A percentile compares a stretch with the other conserved stretches of the same genome.
Conservation (phyloP, 768 basidiomycete species). For the Cubamyces sp. region DNA sequence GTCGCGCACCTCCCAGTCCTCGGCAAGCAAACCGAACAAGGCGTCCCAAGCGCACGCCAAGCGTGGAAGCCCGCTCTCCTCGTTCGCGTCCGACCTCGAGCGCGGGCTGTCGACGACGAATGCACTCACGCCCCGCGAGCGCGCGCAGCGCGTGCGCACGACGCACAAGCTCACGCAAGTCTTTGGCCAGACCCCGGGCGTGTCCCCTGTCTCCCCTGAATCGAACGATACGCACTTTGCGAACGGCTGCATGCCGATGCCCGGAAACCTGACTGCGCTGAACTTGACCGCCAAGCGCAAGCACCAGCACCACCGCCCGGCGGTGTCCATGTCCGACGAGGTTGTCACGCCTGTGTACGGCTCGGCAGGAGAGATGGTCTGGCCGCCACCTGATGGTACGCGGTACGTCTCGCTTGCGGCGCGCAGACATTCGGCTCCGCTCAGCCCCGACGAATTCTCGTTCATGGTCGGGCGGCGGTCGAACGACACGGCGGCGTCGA, state of each 20-base stretch:
- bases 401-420: conserved; percentile 34
- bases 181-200: conserved; percentile 67
- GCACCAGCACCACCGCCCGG: conserved; percentile 31
- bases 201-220: conserved; percentile 6
- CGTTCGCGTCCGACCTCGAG: conserved; percentile 17
- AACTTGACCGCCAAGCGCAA: conserved; percentile 23
- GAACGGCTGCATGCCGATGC: conserved; percentile 24
- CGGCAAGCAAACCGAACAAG: conserved; percentile 12
- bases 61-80: conserved; percentile 5
- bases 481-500: conserved; percentile 9
- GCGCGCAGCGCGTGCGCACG: conserved; percentile 72
- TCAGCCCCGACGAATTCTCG: conserved; percentile 50
- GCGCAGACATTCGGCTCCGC: conserved; percentile 60
- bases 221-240: conserved; percentile 23
- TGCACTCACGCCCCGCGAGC: conserved; percentile 62
- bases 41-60: conserved; percentile 9
- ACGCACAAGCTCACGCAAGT: conserved; percentile 80
- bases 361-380: conserved; percentile 24
- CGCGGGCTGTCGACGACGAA: conserved; percentile 59
- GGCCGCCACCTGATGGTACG: conserved; percentile 41
- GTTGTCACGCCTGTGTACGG: conserved; percentile 24
- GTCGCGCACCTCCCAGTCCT: conserved; percentile 29
- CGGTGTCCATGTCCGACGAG: conserved; percentile 32
- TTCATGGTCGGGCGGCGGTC: conserved; percentile 24
- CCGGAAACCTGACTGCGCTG: conserved; percentile 16